Percentiles rank a stretch among this genome's conserved stretches.
Evolutionary conservation across 805 yeast species (phyloP).

Genomic region (Soucietia sequanensis): DNA sequence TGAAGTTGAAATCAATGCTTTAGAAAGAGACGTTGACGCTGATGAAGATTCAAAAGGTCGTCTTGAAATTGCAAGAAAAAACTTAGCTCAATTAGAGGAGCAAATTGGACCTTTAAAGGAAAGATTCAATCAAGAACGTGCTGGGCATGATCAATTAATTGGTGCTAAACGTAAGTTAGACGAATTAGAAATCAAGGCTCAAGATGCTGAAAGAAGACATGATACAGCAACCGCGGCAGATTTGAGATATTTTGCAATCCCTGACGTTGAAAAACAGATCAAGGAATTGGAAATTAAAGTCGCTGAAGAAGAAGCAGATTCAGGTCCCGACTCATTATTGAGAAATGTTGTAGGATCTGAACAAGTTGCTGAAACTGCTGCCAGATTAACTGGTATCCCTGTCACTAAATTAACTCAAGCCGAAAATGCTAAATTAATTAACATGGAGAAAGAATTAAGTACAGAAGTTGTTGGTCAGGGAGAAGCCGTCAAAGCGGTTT

Average conservation of each 20-base stretch:
- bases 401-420: constrained; percentile 93
- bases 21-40: constrained; percentile 92
- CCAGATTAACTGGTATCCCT: constrained; percentile 95
- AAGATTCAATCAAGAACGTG: constrained; percentile 80
- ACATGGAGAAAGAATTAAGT: constrained; percentile 87
- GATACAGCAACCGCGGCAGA: constrained; percentile 96
- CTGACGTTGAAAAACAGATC: constrained; percentile 80
- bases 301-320: constrained; percentile 69
- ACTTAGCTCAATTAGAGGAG: constrained; percentile 81
- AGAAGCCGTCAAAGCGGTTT: constrained; percentile 93
- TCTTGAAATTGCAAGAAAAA: constrained; percentile 72
- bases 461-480: constrained; percentile 90
- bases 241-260: constrained; percentile 94
- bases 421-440: constrained; percentile 88
- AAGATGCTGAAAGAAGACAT: constrained; percentile 95
- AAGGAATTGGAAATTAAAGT: constrained; percentile 71
- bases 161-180: constrained; percentile 87
- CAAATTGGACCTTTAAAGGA: constrained; percentile 81
- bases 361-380: constrained; percentile 95
- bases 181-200: constrained; percentile 88
- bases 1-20: constrained; percentile 94
- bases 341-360: constrained; percentile 91
- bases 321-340: constrained; percentile 62
- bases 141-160: constrained; percentile 88
- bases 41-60: constrained; percentile 83